Evolutionary conservation across 2,329 filamentous ascomycete species (phyloP).

Genomic region (Talaromyces sp.): DNA sequence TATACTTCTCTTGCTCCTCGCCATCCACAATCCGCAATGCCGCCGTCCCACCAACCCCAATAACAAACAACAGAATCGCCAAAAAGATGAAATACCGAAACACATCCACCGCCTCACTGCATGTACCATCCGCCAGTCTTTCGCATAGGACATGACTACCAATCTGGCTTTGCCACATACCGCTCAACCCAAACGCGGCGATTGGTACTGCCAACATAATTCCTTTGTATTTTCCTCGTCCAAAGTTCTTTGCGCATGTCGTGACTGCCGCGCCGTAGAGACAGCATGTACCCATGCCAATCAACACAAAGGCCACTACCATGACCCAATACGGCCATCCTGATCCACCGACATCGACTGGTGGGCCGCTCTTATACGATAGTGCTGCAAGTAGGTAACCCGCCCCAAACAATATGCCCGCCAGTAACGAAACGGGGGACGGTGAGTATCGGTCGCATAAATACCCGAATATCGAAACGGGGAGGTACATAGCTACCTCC

Average conservation of each 20-base stretch:
- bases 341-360: conserved; percentile 50
- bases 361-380: conserved; percentile 65
- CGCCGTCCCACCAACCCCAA: conserved; percentile 73
- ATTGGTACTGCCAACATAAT: conserved; percentile 88
- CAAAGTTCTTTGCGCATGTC: conserved; percentile 97
- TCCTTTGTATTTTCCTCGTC: conserved; percentile 80
- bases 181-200: conserved; percentile 86
- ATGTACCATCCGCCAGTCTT: conserved; percentile 59
- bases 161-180: conserved; percentile 93
- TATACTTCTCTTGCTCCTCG: conserved; percentile 67
- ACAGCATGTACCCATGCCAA: conserved; percentile 79
- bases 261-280: conserved; percentile 93
- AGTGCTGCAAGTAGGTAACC: conserved; percentile 83
- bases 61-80: conserved; percentile 64
- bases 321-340: conserved; percentile 77
- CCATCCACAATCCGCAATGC: conserved; percentile 78
- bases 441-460: conserved; percentile 87
- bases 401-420: conserved; percentile 70
- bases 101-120: conserved; percentile 66
- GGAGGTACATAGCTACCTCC: conserved; percentile 84
- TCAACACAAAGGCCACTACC: conserved; percentile 77
- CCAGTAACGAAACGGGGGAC: conserved; percentile 69
- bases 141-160: conserved; percentile 77
- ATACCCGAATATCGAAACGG: conserved; percentile 86
- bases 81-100: conserved; percentile 88